Conservation (phyloP, 257 asterid species). For the Petunia axillaris region DNA sequence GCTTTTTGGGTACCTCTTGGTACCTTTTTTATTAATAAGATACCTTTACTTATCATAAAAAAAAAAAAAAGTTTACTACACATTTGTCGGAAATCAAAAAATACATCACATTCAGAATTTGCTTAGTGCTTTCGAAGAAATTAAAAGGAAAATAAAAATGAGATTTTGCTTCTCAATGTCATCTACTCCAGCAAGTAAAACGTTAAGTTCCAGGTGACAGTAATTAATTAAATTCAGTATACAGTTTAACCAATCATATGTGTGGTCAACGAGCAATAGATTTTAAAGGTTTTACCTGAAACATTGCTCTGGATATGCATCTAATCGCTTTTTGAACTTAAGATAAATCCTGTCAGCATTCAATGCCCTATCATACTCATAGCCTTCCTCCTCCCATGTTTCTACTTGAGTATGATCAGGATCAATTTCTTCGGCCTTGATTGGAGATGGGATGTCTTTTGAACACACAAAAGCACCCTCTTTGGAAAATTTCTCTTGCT, state of each 20-base stretch:
- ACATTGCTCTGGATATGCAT: constrained; percentile 84
- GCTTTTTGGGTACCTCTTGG: no score
- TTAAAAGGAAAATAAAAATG: background rate
- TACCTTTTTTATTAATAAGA: no score
- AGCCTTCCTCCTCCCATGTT: constrained; percentile 73
- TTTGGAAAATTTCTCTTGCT: constrained; percentile 60
- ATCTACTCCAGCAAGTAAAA: constrained; percentile 8
- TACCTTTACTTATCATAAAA: background rate
- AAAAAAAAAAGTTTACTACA: background rate
- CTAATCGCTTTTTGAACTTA: constrained; percentile 84
- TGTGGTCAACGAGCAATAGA: background rate
- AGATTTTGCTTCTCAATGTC: background rate
- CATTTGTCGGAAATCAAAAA: background rate
- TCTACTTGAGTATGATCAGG: constrained; percentile 50
- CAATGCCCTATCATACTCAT: constrained; percentile 80
- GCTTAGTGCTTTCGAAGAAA: background rate
- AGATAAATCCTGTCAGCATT: constrained; percentile 86
- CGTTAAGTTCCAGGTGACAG: background rate
- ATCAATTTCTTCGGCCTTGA: constrained; percentile 44
- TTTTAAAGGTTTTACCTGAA: constrained; percentile 56
- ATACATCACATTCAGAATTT: background rate
- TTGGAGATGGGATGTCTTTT: constrained; percentile 35
- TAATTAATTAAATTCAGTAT: constrained; percentile 8
- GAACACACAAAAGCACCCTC: constrained; percentile 37
- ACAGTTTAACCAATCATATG: background rate